Conservation (phyloP, 2,329 filamentous ascomycete genomes). For the Bipolaris bicolor region DNA sequence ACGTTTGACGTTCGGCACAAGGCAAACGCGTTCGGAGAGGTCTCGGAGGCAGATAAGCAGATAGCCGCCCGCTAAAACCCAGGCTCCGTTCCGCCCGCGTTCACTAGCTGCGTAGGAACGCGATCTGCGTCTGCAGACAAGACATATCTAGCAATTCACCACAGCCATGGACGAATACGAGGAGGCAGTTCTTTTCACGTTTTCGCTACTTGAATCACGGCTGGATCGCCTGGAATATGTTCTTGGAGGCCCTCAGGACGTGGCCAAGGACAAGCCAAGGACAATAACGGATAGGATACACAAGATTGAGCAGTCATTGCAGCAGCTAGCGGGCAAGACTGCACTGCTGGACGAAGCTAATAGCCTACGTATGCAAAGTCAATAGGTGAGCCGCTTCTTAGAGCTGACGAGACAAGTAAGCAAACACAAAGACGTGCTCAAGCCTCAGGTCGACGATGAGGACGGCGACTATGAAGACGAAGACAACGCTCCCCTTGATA, state of each 20-base stretch:
- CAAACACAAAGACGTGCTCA: slow-evolving; percentile 51
- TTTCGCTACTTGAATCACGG: slow-evolving; percentile 53
- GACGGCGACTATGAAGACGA: slow-evolving; percentile 15
- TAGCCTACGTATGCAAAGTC: slow-evolving; percentile 39
- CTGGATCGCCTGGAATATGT: slow-evolving; percentile 53
- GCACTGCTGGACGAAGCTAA: slow-evolving; percentile 49
- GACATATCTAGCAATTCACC: slow-evolving; percentile 16
- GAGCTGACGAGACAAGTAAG: slow-evolving; percentile 41
- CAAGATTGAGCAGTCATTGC: slow-evolving; percentile 46
- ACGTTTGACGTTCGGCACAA: slow-evolving; percentile 12
- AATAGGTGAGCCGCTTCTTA: not conserved
- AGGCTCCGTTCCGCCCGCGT: slow-evolving; percentile 6
- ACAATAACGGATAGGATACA: slow-evolving; percentile 46
- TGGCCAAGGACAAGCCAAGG: slow-evolving; percentile 30
- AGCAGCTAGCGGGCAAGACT: slow-evolving; percentile 50
- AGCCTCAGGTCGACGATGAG: slow-evolving; percentile 21
- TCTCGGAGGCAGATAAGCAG: slow-evolving; percentile 10
- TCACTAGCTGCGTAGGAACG: slow-evolving; percentile 21
- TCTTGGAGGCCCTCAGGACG: slow-evolving; percentile 44
- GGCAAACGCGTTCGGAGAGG: slow-evolving; percentile 2
- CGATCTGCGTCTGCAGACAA: slow-evolving; percentile 21
- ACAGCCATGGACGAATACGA: slow-evolving; percentile 47
- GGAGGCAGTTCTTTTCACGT: slow-evolving; percentile 51
- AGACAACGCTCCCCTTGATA: slow-evolving; percentile 29
- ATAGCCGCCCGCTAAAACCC: slow-evolving; percentile 24